These are phyloP conservation scores for Fraxinus angustifolia DNA, from an alignment of 305 asterid species.

Conservation along the genomic window DNA sequence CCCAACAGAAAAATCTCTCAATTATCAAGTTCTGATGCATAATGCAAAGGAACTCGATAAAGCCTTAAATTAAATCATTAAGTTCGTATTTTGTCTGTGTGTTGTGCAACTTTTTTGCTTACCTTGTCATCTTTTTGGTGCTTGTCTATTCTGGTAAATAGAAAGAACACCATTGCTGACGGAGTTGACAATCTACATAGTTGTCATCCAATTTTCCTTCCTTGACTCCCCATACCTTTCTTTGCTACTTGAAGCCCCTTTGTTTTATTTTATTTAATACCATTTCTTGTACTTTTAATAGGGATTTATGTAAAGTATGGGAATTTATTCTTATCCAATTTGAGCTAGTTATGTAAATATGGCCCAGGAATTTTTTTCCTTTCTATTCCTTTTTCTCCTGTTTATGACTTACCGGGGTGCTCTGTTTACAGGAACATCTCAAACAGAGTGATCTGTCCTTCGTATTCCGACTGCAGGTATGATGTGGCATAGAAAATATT, in stretches of 20 bases:
- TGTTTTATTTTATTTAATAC: not conserved
- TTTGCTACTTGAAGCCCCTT: not conserved
- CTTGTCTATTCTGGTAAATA: not conserved
- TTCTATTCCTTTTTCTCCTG: not conserved
- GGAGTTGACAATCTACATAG: not conserved
- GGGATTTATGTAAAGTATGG: not conserved
- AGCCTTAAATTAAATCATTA: not conserved
- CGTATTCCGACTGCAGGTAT: slow-evolving; percentile 97
- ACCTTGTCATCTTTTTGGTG: not conserved
- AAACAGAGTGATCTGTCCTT: slow-evolving; percentile 95
- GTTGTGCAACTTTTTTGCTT: not conserved
- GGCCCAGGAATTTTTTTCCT: not conserved
- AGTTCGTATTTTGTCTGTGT: not conserved
- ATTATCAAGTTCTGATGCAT: not conserved
- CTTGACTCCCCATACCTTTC: not conserved
- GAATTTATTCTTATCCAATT: not conserved
- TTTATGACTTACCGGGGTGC: slow-evolving; percentile 19
- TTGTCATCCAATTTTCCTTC: not conserved
- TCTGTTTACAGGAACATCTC: slow-evolving; percentile 80
- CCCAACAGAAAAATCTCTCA: not conserved
- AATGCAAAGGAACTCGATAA: not conserved
- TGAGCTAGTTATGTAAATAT: not conserved
- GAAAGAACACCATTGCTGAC: not conserved
- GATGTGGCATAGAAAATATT: slow-evolving; percentile 4
- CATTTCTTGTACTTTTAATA: not conserved